phyloP scores from a whole-genome alignment of 495 filamentous ascomycete genomes.

The Rhypophila decipiens region DNA sequence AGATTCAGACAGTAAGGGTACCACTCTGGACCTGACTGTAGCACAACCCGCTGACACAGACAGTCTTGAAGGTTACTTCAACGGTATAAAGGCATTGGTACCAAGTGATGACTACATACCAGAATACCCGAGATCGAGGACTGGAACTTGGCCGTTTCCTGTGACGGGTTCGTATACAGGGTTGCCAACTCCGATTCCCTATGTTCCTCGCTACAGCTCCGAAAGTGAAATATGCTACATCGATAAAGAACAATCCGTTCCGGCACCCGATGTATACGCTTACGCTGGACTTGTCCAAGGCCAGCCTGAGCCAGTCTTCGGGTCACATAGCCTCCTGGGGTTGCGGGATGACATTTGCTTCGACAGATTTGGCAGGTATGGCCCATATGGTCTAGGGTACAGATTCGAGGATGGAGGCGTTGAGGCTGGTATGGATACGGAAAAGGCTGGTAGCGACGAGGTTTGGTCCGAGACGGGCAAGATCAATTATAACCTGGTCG shows the following conservation, averaged over 20 bases:
- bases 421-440: constrained; percentile 69
- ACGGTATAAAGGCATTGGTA: constrained; percentile 65
- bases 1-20: constrained; percentile 36
- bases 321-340: constrained; percentile 71
- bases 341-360: constrained; percentile 84
- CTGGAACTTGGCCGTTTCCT: constrained; percentile 22
- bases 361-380: constrained; percentile 83
- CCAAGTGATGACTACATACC: constrained; percentile 56
- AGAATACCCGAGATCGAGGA: constrained; percentile 59
- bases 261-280: constrained; percentile 58
- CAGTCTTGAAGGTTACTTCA: constrained; percentile 69
- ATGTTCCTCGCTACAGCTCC: constrained; percentile 59
- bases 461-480: constrained; percentile 65
- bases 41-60: background rate
- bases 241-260: constrained; percentile 52
- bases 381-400: constrained; percentile 88
- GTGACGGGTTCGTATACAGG: constrained; percentile 27
- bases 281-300: constrained; percentile 70
- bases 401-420: constrained; percentile 65
- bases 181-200: constrained; percentile 50
- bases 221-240: constrained; percentile 70
- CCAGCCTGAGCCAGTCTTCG: constrained; percentile 74
- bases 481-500: constrained; percentile 65
- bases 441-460: constrained; percentile 59
- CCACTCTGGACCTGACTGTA: background rate